Conservation (phyloP, 2,329 filamentous ascomycete species). For the Phaeomoniella chlamydospora region DNA sequence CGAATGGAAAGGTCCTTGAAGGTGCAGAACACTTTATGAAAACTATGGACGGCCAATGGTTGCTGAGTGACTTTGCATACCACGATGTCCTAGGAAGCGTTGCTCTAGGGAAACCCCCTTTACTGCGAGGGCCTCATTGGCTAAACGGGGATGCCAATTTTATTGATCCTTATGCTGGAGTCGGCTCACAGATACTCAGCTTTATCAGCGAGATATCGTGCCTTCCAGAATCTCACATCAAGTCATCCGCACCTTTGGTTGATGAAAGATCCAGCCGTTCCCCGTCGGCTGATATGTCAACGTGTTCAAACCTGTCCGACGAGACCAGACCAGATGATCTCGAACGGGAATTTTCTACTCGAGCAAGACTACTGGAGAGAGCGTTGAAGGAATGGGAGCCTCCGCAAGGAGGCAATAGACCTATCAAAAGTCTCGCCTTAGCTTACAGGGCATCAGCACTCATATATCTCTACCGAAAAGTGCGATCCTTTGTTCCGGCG, state of each 20-base stretch:
- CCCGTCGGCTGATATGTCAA: neutral
- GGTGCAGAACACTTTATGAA: slow-evolving; percentile 1
- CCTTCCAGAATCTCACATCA: neutral
- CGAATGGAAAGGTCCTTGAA: neutral
- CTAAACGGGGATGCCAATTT: slow-evolving; percentile 2
- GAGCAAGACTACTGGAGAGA: neutral
- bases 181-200: slow-evolving; percentile 5
- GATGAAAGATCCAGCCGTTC: neutral
- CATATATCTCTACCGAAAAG: neutral
- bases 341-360: neutral
- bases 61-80: slow-evolving; percentile 11
- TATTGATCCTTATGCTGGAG: slow-evolving; percentile 6
- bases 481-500: neutral
- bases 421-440: neutral
- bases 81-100: slow-evolving; percentile 10
- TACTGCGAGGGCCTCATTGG: slow-evolving; percentile 5
- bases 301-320: neutral
- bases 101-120: slow-evolving; percentile 4
- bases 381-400: neutral
- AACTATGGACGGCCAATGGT: slow-evolving; percentile 8
- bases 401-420: neutral
- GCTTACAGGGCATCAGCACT: neutral
- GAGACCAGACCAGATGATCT: neutral
- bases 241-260: neutral
- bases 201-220: slow-evolving; percentile 1